Conservation (phyloP, 2,329 filamentous ascomycete genomes). For the Neurospora sp. region DNA sequence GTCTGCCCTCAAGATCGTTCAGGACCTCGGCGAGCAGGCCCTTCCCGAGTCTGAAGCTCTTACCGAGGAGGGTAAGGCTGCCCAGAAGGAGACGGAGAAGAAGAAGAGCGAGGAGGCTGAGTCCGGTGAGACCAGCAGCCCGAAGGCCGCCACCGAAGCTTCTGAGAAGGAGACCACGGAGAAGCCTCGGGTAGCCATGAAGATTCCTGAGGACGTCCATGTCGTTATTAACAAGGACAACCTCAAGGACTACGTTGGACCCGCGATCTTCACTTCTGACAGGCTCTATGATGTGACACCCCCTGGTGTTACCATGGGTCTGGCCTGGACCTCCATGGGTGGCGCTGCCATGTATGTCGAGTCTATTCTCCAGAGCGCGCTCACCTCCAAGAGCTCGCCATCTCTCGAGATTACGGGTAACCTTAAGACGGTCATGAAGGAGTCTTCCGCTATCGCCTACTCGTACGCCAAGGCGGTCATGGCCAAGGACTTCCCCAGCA, state of each 20-base stretch:
- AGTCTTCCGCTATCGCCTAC: constrained; percentile 90
- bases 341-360: constrained; percentile 96
- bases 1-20: constrained; percentile 91
- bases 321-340: constrained; percentile 96
- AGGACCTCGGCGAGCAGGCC: constrained; percentile 79
- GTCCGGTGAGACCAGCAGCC: constrained; percentile 19
- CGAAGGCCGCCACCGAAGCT: constrained; percentile 10
- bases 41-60: constrained; percentile 72
- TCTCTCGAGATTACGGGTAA: constrained; percentile 89
- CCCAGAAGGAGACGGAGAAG: constrained; percentile 60
- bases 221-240: constrained; percentile 81
- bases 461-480: constrained; percentile 88
- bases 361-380: constrained; percentile 79
- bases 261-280: constrained; percentile 90
- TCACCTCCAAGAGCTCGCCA: constrained; percentile 63
- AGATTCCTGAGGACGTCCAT: constrained; percentile 79
- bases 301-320: constrained; percentile 90
- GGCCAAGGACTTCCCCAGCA: constrained; percentile 75
- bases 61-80: constrained; percentile 76
- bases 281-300: constrained; percentile 90
- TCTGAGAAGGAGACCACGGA: constrained; percentile 58
- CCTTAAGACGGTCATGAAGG: constrained; percentile 94
- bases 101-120: constrained; percentile 16
- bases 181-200: constrained; percentile 62
- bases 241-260: constrained; percentile 92